phyloP scores from a whole-genome alignment of 2,329 filamentous ascomycete species.

The Chalaropsis ovoidea region DNA sequence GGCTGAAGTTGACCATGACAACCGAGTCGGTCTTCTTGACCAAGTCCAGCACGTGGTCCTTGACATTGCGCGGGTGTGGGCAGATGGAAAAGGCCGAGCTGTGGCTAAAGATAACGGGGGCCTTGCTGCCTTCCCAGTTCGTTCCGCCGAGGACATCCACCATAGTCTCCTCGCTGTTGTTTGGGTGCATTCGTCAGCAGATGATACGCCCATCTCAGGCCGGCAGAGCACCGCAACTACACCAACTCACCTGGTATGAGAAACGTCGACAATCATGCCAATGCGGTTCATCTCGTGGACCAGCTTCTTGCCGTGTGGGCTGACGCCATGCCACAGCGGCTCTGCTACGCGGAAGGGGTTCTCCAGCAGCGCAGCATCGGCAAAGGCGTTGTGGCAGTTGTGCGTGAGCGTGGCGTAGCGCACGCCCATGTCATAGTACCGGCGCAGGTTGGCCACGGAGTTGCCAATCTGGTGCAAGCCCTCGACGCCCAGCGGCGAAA shows the following conservation, averaged over 20 bases:
- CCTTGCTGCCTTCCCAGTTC: constrained; percentile 60
- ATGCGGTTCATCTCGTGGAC: constrained; percentile 87
- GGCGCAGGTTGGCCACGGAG: constrained; percentile 61
- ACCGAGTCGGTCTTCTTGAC: constrained; percentile 64
- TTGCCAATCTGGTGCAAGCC: constrained; percentile 93
- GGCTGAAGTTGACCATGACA: constrained; percentile 85
- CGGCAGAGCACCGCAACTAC: constrained; percentile 21
- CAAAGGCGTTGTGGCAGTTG: constrained; percentile 85
- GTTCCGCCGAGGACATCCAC: constrained; percentile 60
- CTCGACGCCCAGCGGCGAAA: constrained; percentile 72
- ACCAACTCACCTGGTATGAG: constrained; percentile 47
- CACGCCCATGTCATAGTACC: constrained; percentile 67
- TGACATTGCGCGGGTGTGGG: constrained; percentile 82
- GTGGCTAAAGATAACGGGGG: constrained; percentile 83
- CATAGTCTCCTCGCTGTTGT: constrained; percentile 62
- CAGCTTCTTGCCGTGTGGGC: constrained; percentile 54
- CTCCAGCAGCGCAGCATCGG: constrained; percentile 66
- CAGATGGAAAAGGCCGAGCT: constrained; percentile 72
- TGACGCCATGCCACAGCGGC: constrained; percentile 62
- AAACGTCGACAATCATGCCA: constrained; percentile 86
- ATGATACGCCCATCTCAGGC: neutral
- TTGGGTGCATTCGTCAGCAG: constrained; percentile 21
- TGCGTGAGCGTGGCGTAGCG: constrained; percentile 84
- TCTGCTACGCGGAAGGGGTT: constrained; percentile 41
- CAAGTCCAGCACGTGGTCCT: constrained; percentile 67